These are phyloP conservation scores for Nigrograna mackinnonii DNA, from an alignment of 2,329 filamentous ascomycete genomes.

Conservation along the genomic window DNA sequence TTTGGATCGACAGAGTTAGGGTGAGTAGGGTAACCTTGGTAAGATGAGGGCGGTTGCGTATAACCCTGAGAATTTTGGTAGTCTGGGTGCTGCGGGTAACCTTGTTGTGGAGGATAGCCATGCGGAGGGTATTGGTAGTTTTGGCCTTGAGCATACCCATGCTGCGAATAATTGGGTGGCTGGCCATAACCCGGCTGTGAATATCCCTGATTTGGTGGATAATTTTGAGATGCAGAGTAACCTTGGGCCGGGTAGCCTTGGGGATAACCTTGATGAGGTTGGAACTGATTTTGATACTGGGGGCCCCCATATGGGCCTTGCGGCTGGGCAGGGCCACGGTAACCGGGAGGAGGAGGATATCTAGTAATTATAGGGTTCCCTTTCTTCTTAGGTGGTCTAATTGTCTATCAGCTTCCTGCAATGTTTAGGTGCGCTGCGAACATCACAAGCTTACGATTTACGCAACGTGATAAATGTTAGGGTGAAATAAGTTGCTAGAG, in stretches of 20 bases:
- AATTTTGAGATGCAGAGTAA: constrained; percentile 18
- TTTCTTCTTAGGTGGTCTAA: constrained; percentile 47
- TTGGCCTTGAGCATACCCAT: constrained; percentile 17
- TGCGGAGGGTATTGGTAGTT: constrained; percentile 27
- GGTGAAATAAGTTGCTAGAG: too few species aligned
- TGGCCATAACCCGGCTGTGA: constrained; percentile 26
- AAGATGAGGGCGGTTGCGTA: constrained; percentile 1
- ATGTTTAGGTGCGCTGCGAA: too few species aligned
- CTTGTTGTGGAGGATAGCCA: constrained; percentile 23
- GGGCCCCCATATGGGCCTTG: constrained; percentile 29
- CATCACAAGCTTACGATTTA: too few species aligned
- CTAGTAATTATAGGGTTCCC: constrained; percentile 53
- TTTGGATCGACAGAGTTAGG: constrained; percentile 1
- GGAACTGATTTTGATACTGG: constrained; percentile 30
- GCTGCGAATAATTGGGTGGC: constrained; percentile 22
- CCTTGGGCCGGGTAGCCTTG: constrained; percentile 23
- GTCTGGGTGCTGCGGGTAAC: constrained; percentile 21
- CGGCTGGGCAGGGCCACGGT: constrained; percentile 39
- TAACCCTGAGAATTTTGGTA: constrained; percentile 17
- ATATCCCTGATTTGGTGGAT: constrained; percentile 21
- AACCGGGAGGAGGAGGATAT: constrained; percentile 55
- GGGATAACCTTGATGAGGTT: constrained; percentile 19
- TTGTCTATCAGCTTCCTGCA: constrained; percentile 16
- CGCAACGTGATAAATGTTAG: too few species aligned
- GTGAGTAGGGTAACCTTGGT: constrained; percentile 23